Evolutionary conservation across 352 stramenopile species (phyloP), one percentile per base, ranked within the genome.

Genomic region (Pythium biforme): DNA sequence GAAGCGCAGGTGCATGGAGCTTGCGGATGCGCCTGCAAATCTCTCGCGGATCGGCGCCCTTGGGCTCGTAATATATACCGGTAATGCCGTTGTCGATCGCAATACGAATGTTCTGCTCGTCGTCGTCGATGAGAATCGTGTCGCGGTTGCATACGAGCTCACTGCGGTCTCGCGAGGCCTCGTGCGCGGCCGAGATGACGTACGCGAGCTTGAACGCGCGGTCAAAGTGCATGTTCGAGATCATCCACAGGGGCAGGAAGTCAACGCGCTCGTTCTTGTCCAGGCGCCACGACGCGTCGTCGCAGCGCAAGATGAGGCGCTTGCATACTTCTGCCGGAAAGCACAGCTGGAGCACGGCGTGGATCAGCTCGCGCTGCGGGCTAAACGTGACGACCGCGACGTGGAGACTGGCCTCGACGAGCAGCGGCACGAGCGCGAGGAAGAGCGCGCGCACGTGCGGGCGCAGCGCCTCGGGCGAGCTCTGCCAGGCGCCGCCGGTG

Each of bases 341-440:
- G 60, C 78, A 86, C 22, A 86, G 63, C 25, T 52, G 39, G 8
- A 94, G 61, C 11, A 94, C 79, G 45, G 86, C 70, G 8, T 55
- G 69, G 37, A 94, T 91, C 34, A 94, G 75, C 39, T 62, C 39
- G 15, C 82, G 61, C 63, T 94, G 83, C 41, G 86, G 82, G 29
- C 80, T 92, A 62, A 94, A 94, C 6, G 86, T 94, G 59, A 94
- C 86, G 47, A 94, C 75, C 1, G 86, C 83, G 34, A 94, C 79
- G 58, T 79, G 72, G 8, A 92, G 55, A 19, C 66, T 43, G 3
- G 58, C 55, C 12, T 72, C 64, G 19, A 69, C 68, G 22, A 92
- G 62, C 23, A 80, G 56, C 41, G 83, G 86, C 25, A 92, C 69
- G 0, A 92, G 62, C 29, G 71, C 56, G 27, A 79, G 67, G 62